These are phyloP conservation scores for Trametes cinnabarina DNA, from an alignment of 768 basidiomycete genomes.

Conservation along the genomic window DNA sequence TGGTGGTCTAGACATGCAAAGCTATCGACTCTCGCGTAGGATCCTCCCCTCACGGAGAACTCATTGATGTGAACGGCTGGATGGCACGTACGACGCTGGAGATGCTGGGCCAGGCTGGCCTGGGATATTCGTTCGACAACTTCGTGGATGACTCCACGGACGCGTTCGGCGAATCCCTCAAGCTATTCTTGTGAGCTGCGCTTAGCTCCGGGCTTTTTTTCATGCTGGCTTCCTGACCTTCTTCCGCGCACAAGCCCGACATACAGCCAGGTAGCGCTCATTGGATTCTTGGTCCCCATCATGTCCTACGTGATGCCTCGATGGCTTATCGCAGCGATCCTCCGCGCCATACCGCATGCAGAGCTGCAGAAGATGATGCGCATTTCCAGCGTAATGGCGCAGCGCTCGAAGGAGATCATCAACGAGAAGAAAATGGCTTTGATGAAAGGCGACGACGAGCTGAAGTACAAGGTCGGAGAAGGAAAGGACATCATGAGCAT, in stretches of 20 bases:
- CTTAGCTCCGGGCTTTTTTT: no score
- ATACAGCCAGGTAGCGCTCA: neutral
- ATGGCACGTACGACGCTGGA: slow-evolving; percentile 16
- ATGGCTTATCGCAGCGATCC: slow-evolving; percentile 31
- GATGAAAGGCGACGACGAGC: slow-evolving; percentile 34
- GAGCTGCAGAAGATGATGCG: slow-evolving; percentile 33
- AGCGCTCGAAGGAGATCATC: slow-evolving; percentile 37
- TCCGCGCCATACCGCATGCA: slow-evolving; percentile 35
- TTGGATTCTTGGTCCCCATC: neutral
- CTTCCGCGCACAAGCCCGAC: neutral
- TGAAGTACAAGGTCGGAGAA: slow-evolving; percentile 32
- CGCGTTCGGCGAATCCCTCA: slow-evolving; percentile 9
- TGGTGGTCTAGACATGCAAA: slow-evolving; percentile 15
- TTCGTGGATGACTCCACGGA: slow-evolving; percentile 9
- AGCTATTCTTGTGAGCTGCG: slow-evolving; percentile 7
- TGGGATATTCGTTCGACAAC: slow-evolving; percentile 18
- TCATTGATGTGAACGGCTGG: slow-evolving; percentile 16
- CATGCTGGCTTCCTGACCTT: neutral
- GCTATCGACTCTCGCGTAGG: slow-evolving; percentile 19
- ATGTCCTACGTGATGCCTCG: slow-evolving; percentile 15
- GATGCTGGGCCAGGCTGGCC: slow-evolving; percentile 14
- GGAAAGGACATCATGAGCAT: slow-evolving; percentile 43
- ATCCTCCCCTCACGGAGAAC: neutral
- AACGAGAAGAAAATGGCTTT: slow-evolving; percentile 38
- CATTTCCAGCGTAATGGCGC: slow-evolving; percentile 36